A percentile compares a stretch with the other conserved stretches of the same genome.
Conservation (phyloP, 371 early-diverging fungal genomes). For the Smittium mucronatum region DNA sequence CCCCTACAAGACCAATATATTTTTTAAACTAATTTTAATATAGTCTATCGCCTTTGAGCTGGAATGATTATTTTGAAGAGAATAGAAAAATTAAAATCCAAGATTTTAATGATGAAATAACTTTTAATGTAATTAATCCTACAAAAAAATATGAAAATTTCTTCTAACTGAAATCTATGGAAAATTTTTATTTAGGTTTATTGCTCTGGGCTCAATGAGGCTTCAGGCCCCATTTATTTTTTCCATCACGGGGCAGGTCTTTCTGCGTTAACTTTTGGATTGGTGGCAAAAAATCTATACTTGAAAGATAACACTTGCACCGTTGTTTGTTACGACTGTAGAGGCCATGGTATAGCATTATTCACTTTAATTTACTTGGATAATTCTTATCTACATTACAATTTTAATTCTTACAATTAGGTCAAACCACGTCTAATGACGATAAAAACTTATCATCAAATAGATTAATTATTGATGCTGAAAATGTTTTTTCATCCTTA, state of each 20-base stretch:
- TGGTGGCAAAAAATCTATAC: constrained; percentile 41
- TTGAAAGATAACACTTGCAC: constrained; percentile 18
- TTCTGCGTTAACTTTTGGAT: constrained; percentile 61
- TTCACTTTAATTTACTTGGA: neutral
- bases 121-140: neutral
- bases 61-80: constrained; percentile 7
- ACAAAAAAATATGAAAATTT: too few species aligned
- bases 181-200: constrained; percentile 21
- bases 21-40: too few species aligned
- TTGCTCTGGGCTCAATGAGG: constrained; percentile 17
- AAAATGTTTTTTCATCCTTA: constrained; percentile 1
- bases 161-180: neutral
- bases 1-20: too few species aligned
- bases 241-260: constrained; percentile 88
- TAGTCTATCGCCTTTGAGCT: neutral
- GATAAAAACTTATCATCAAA: neutral
- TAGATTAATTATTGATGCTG: constrained; percentile 1
- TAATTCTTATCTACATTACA: neutral
- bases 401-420: constrained; percentile 2
- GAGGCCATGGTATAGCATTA: neutral
- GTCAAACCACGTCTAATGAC: constrained; percentile 1
- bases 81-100: neutral
- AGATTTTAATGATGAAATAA: neutral
- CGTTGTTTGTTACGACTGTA: constrained; percentile 11
- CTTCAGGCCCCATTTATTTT: constrained; percentile 52